Evolutionary conservation across 139 green algal genomes (phyloP), one percentile per base, ranked within the genome.

Genomic region (Chlamydomonas incerta): DNA sequence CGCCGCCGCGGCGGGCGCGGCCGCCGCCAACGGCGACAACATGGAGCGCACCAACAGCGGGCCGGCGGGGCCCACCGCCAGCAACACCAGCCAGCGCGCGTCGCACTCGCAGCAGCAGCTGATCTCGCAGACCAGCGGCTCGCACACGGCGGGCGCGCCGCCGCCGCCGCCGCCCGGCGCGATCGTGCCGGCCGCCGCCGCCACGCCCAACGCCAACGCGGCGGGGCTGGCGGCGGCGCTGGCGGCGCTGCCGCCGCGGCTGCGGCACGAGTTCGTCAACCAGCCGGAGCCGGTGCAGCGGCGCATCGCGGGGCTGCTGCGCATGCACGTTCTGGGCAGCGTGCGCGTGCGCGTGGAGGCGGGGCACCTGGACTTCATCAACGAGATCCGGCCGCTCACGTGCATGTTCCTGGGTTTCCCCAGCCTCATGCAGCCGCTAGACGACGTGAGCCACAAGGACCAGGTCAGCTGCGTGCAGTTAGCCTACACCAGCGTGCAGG

Each of bases 361-460:
- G 10, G 94, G 95, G 5, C 93, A 97, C 77, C 72, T 92, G 23
- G 93, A 96, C 73, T 97, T 94, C 72, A 92, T 97, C 31, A 96
- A 95, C 72, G 95, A 98, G 90, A 92, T 97, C 84, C 88, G 95
- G 15, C 83, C 91, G 10, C 90, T 94, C 57, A 97, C 95, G 0
- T 89, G 93, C n/a, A 89, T 98, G 14, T 98, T 98, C 88, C 80
- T 98, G n/a, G 95, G 95, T n/a, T 97, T 98, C 73, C 95, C 95
- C 9, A 92, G 73, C 23, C 89, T 98, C 34, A 82, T 87, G 71
- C 70, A 86, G 47, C 87, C 72, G 14, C 37, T 75, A 21, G 77
- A 90, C 17, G 57, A 66, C 29, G 83, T 84, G 21, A 35, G 35
- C 0, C 81, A 86, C 37, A 29, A 66, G 34, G 84, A 90, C 52